Base-by-base conservation (phyloP, 2,329 filamentous ascomycete species). In the Albophoma yamanashiensis region DNA sequence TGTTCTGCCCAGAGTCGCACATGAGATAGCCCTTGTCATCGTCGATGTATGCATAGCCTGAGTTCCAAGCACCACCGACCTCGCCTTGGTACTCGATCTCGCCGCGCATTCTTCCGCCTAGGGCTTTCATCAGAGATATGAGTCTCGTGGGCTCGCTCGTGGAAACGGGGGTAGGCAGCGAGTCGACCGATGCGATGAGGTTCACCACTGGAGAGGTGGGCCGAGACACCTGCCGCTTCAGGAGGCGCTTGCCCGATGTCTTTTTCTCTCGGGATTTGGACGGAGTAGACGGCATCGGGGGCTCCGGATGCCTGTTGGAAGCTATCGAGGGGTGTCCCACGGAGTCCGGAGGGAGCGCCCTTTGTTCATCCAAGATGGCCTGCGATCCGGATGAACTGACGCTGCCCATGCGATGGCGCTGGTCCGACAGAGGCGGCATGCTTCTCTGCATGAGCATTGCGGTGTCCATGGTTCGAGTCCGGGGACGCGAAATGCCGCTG, bases 31-130 rank as follows among this genome's bases (percentile, higher is more conserved):
- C 89, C 61, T 82, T 84, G 55, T 90, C 87, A 61, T 91, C 88
- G 62, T 92, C 87, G 63, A 94, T 90, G 68, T 87, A 91, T 69
- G 87, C 89, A 63, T 88, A 83, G n/a, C 89, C 89, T 40, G 79
- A 73, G 60, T 82, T 79, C 90, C 90, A 94, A 1, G 81, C 78
- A 20, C 81, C 84, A 31, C 78, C 76, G 17, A 79, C 77, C 43
- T 85, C 83, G 52, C 79, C 79, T 66, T 88, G 84, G 69, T 90
- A 93, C 64, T 90, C 87, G 38, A 92, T 79, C 65, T 88, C 85
- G 60, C 90, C 90, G 67, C 86, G 86, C 89, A 93, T 94, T 64
- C 86, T 83, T 36, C 91, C 90, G 67, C 87, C 89, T 8, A 91
- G 76, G 31, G 82, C 86, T 71, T 87, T 89, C 89, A 94, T 93